Base-by-base conservation (phyloP, 179 eudicot species). In the Silene vulgaris region DNA sequence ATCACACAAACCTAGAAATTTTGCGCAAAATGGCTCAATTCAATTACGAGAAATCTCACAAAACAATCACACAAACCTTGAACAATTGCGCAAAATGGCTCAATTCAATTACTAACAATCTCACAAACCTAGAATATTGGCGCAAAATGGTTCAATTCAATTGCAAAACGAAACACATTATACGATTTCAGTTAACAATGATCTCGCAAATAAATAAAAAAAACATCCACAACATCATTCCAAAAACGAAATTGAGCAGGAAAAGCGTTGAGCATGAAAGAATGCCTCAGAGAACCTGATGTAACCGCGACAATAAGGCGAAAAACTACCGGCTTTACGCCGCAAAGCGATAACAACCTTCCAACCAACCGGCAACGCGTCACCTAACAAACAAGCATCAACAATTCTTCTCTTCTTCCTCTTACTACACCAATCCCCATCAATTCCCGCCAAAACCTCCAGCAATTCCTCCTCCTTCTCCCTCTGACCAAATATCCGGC, bases 311-410 rank as follows among this genome's bases (percentile, higher is more conserved):
- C 93, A 89, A 75, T 80, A 87, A 8, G 91, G 79, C 13, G 82
- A 85, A 56, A 79, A 85, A 0, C 77, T 81, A 9, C 87, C 88
- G 14, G 77, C 85, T 6, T 80, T 83, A 65, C 90, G 80, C 65
- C 85, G 79, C 0, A 90, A 77, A 37, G 86, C 89, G 29, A 90
- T 82, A 71, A 89, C 77, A 48, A 89, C 75, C 80, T 89, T 89
- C 96, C 96, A 90, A 19, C 88, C 96, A 23, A 87, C 59, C 1
- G 96, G 96, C 74, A 88, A 76, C 29, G 80, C 84, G 52, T 86
- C 89, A 1, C 86, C 86, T 16, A 88, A 76, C 37, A 78, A 78
- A 21, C 80, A 69, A 19, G 90, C 89, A 1, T 80, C 82, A 2
- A 88, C 79, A 28, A 88, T 66, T 68, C 80, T 88, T 63, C 89